Evolutionary conservation across 805 yeast genomes (phyloP).

Genomic region (Ogataea nitratoaversa): DNA sequence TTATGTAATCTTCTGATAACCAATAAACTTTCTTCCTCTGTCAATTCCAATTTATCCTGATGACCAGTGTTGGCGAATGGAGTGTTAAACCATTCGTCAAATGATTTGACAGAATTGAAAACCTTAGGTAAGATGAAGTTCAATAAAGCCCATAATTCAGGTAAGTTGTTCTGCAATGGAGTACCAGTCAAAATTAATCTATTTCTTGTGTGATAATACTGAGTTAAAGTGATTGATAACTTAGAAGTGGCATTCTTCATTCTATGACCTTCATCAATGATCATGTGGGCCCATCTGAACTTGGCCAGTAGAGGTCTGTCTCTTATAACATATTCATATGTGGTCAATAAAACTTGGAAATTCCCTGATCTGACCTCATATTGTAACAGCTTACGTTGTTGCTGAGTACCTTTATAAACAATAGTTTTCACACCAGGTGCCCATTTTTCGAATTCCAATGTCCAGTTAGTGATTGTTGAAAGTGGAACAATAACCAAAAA

Average conservation of each 20-base stretch:
- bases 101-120: conserved; percentile 80
- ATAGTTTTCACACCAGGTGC: conserved; percentile 73
- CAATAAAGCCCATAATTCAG: conserved; percentile 81
- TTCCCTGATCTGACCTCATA: conserved; percentile 61
- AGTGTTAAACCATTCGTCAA: conserved; percentile 87
- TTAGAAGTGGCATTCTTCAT: conserved; percentile 79
- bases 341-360: conserved; percentile 73
- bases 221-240: conserved; percentile 64
- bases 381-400: conserved; percentile 63
- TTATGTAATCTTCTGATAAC: conserved; percentile 82
- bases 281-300: conserved; percentile 80
- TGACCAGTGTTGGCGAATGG: conserved; percentile 84
- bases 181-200: conserved; percentile 84
- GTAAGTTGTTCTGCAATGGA: conserved; percentile 79
- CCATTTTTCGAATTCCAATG: conserved; percentile 82
- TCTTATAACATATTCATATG: conserved; percentile 76
- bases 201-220: conserved; percentile 69
- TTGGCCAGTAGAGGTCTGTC: conserved; percentile 69
- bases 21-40: conserved; percentile 82
- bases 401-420: conserved; percentile 75
- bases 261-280: conserved; percentile 88
- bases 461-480: conserved; percentile 84
- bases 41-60: conserved; percentile 73
- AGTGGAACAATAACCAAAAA: conserved; percentile 79
- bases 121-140: conserved; percentile 81